Percentiles rank a stretch among this genome's conserved stretches.
phyloP scores from a whole-genome alignment of 768 basidiomycete species.

The Xerocomus spinulosus region DNA sequence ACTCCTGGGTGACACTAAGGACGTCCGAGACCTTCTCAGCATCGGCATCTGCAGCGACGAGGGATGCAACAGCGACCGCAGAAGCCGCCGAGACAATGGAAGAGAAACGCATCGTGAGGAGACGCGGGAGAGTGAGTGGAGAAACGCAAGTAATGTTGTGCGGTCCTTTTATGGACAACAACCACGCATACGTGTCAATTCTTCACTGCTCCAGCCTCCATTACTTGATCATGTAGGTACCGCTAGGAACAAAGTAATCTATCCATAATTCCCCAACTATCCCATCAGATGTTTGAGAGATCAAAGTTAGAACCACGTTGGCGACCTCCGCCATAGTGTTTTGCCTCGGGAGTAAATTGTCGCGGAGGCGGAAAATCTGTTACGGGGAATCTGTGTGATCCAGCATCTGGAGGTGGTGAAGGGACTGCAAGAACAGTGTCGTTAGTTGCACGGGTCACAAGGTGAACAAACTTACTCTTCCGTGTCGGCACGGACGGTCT shows the following conservation, averaged over 20 bases:
- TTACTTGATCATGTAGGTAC: not conserved
- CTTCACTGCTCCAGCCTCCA: not conserved
- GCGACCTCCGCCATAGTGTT: constrained; percentile 62
- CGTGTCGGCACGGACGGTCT: constrained; percentile 37
- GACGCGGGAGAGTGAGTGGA: constrained; percentile 14
- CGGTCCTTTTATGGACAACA: constrained; percentile 20
- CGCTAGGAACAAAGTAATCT: too few species aligned
- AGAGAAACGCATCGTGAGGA: constrained; percentile 70
- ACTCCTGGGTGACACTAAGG: constrained; percentile 61
- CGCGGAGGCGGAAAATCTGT: constrained; percentile 76
- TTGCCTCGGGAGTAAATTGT: constrained; percentile 46
- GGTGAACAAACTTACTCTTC: constrained; percentile 40
- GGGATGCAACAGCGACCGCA: constrained; percentile 49
- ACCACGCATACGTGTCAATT: constrained; percentile 32
- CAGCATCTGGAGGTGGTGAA: constrained; percentile 57
- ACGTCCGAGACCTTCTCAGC: constrained; percentile 64
- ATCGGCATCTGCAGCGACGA: constrained; percentile 45
- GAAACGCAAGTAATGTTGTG: not conserved
- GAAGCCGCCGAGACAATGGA: constrained; percentile 45
- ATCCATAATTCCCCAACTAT: not conserved
- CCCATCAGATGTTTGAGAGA: constrained; percentile 33
- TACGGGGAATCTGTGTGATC: constrained; percentile 71
- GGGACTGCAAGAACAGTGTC: constrained; percentile 37
- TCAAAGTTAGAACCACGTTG: constrained; percentile 71
- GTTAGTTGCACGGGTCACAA: constrained; percentile 7